Evolutionary conservation across 257 asterid species (phyloP).

Genomic region (Anisodus acutangulus): DNA sequence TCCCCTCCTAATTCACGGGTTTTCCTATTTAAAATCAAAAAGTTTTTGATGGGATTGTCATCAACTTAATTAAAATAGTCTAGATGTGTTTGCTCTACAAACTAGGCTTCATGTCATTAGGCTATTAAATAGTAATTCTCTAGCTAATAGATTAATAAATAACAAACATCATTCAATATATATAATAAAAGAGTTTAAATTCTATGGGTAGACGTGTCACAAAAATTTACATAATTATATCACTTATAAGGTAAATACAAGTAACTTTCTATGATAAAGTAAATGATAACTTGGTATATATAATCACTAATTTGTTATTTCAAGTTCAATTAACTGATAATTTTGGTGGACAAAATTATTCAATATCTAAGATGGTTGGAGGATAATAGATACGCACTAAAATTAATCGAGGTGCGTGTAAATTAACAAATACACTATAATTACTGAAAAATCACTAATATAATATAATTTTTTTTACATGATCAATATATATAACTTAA

Average conservation of each 20-base stretch:
- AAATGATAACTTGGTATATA: neutral
- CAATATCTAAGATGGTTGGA: too few species aligned
- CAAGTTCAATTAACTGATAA: too few species aligned
- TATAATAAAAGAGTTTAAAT: neutral
- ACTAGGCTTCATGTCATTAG: slow-evolving; percentile 45
- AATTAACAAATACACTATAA: neutral
- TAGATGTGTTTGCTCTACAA: slow-evolving; percentile 42
- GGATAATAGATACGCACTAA: neutral
- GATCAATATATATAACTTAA: neutral
- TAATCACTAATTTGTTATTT: neutral
- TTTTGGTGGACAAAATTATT: too few species aligned
- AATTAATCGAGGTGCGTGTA: neutral
- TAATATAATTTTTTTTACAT: too few species aligned
- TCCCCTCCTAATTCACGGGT: neutral
- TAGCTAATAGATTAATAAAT: neutral
- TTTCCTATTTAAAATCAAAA: neutral
- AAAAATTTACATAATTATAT: neutral
- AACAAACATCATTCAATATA: neutral
- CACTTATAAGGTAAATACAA: neutral
- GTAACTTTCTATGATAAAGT: neutral
- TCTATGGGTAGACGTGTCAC: neutral
- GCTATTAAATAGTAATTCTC: slow-evolving; percentile 31
- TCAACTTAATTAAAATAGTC: neutral
- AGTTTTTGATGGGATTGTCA: slow-evolving; percentile 16
- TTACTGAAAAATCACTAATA: neutral